A percentile compares a stretch with the other conserved stretches of the same genome.
These are phyloP conservation scores for Thraustotheca clavata DNA, from an alignment of 352 stramenopile genomes.

Conservation along the genomic window DNA sequence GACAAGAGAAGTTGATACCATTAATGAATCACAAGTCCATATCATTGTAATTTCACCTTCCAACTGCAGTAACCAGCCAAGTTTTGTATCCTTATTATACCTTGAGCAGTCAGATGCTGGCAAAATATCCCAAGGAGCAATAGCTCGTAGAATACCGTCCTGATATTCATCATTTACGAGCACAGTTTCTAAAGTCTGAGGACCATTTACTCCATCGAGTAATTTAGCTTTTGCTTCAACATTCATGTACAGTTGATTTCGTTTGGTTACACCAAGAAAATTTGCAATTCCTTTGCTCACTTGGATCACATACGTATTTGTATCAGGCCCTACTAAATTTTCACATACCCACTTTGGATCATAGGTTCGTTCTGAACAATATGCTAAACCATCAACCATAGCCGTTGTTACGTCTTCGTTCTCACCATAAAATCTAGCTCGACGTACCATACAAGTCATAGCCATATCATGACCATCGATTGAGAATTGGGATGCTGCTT, in stretches of 20 bases:
- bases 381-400: slow-evolving; percentile 22
- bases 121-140: slow-evolving; percentile 23
- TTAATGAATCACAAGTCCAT: slow-evolving; percentile 18
- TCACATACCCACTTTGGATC: slow-evolving; percentile 24
- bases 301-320: slow-evolving; percentile 20
- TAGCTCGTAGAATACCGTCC: slow-evolving; percentile 21
- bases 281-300: slow-evolving; percentile 15
- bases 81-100: slow-evolving; percentile 20
- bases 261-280: slow-evolving; percentile 16
- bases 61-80: slow-evolving; percentile 21
- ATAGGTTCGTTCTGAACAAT: slow-evolving; percentile 22
- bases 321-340: slow-evolving; percentile 22
- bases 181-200: slow-evolving; percentile 8
- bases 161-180: slow-evolving; percentile 25
- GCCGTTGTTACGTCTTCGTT: slow-evolving; percentile 9
- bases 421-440: background rate
- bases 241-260: slow-evolving; percentile 23
- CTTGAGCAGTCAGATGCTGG: slow-evolving; percentile 19
- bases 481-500: slow-evolving; percentile 19
- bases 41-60: slow-evolving; percentile 23
- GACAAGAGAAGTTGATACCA: slow-evolving; percentile 25
- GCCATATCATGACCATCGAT: background rate
- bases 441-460: slow-evolving; percentile 21
- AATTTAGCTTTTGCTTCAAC: slow-evolving; percentile 18
- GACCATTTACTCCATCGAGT: slow-evolving; percentile 9